Percentiles rank a stretch among this genome's conserved stretches.
phyloP scores from a whole-genome alignment of 768 basidiomycete genomes.

The Russula lepida region DNA sequence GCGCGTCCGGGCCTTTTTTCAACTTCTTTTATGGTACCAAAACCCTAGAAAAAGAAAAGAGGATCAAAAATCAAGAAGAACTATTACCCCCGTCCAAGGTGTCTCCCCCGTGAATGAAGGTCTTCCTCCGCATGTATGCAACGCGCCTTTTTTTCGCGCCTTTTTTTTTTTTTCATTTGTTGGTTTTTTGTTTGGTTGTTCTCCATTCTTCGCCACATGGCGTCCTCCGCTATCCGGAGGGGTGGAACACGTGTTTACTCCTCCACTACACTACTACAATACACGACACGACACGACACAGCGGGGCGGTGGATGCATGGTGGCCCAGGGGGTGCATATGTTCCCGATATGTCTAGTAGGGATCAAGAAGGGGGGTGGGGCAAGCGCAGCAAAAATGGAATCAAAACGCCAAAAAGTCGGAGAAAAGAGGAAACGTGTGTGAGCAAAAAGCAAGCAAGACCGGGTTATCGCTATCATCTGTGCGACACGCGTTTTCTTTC shows the following conservation, averaged over 20 bases:
- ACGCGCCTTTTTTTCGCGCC: not conserved
- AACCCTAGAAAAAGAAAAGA: not conserved
- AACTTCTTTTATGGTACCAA: not conserved
- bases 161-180: not conserved
- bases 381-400: too few species aligned
- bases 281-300: slow-evolving; percentile 11
- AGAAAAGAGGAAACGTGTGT: not conserved
- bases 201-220: slow-evolving; percentile 1
- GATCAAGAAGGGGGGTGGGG: too few species aligned
- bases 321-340: not conserved
- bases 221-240: not conserved
- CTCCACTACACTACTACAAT: too few species aligned
- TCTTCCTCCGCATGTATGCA: not conserved
- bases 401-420: not conserved
- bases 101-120: not conserved
- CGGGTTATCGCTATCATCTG: not conserved
- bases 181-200: not conserved
- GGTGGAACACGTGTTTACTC: not conserved
- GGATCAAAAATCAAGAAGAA: not conserved
- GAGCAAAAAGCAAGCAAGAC: not conserved
- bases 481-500: not conserved
- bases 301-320: slow-evolving; percentile 15
- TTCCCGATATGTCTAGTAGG: slow-evolving; percentile 2
- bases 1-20: too few species aligned
- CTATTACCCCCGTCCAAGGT: not conserved